Evolutionary conservation across 257 asterid genomes (phyloP), one percentile per base, ranked within the genome.

Genomic region (Fraxinus anomala): DNA sequence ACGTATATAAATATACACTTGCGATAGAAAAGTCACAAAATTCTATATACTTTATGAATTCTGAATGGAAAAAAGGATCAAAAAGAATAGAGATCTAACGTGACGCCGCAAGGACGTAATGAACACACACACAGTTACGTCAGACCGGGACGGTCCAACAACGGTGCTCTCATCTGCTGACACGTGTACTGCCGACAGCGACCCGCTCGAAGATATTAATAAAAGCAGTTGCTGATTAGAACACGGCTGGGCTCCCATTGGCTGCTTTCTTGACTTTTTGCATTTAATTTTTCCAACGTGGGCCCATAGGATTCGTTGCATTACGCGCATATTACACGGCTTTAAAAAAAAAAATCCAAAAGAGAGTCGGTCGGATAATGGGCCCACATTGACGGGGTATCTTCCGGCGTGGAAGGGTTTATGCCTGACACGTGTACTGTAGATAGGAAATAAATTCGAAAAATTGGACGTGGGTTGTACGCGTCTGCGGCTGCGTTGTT

Each of bases 101-200:
- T 33, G 44, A 39, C 49, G 84, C 82, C 82, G 85, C 75, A 33
- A 47, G 42, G 81, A 79, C 85, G 88, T 79, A 81, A 69, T 70
- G 59, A 31, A 24, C 61, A 68, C 24, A 69, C 21, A 8, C 75
- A 42, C 2, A 73, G 70, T 40, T 61, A 73, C 69, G 74, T 47
- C 44, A 24, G 72, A 36, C 49, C 68, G 80, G 74, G 75, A 17
- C 76, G 9, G 51, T 28, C 21, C 74, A 65, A 24, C 73, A 72
- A 59, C 39, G 76, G 49, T 33, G 40, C 23, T 10, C 39, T 9
- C 68, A 0, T 3, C 54, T 0, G 0, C 26, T 79, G 89, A 89
- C 91, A 89, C 96, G 92, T 88, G 94, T 80, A 79, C 87, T 85
- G 75, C 91, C 91, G 92, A 92, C 91, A 85, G 49, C 81, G 89